Evolutionary conservation across 768 basidiomycete species (phyloP).

Genomic region (Pisolithus tinctorius): DNA sequence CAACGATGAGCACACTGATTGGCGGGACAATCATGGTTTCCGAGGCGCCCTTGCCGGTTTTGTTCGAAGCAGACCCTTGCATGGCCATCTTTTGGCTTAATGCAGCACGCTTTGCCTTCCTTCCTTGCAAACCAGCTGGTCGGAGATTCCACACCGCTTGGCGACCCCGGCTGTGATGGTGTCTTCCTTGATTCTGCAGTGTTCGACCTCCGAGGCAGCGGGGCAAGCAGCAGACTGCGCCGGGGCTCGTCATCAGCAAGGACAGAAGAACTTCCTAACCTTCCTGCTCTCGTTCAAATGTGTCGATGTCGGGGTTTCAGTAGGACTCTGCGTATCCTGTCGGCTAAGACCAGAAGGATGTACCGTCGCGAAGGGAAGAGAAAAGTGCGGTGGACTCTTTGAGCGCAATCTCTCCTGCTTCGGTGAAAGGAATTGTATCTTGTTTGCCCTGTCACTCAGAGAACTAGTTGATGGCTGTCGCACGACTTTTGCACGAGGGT

Average conservation of each 20-base stretch:
- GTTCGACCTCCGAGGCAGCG: slow-evolving; percentile 20
- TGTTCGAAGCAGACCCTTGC: slow-evolving; percentile 28
- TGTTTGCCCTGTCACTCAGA: slow-evolving; percentile 33
- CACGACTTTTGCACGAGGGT: slow-evolving; percentile 53
- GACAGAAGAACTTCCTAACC: slow-evolving; percentile 25
- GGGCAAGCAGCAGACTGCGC: slow-evolving; percentile 3
- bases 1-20: slow-evolving; percentile 96
- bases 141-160: slow-evolving; percentile 19
- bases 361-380: slow-evolving; percentile 24
- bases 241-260: slow-evolving; percentile 19
- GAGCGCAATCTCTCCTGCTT: slow-evolving; percentile 21
- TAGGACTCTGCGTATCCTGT: slow-evolving; percentile 21
- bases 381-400: slow-evolving; percentile 17
- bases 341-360: slow-evolving; percentile 14
- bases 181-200: slow-evolving; percentile 25
- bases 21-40: slow-evolving; percentile 85
- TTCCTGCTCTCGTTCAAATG: slow-evolving; percentile 15
- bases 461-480: slow-evolving; percentile 21
- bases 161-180: slow-evolving; percentile 30
- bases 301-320: slow-evolving; percentile 6
- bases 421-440: slow-evolving; percentile 29
- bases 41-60: slow-evolving; percentile 43
- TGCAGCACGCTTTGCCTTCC: slow-evolving; percentile 25
- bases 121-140: slow-evolving; percentile 20
- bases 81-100: slow-evolving; percentile 23